Base-by-base conservation (phyloP, 306 rosid genomes). In the Macrotyloma uniflorum region DNA sequence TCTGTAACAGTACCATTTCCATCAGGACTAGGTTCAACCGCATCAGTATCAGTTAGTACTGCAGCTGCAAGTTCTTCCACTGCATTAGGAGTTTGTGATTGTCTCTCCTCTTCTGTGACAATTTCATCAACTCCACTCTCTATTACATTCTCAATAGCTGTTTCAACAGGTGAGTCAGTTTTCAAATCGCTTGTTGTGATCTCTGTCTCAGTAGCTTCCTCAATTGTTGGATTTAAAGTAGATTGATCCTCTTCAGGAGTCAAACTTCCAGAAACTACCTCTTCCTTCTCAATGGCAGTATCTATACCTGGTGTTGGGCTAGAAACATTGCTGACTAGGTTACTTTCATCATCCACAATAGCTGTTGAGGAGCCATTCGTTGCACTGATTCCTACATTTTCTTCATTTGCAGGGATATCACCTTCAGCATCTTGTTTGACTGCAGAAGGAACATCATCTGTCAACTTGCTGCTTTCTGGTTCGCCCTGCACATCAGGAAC, bases 171-270 rank as follows among this genome's bases (percentile, higher is more conserved):
- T 12, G 82, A 36, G 24, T 81, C 87, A 24, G 82, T 15, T 69
- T 70, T 54, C 68, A 77, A 80, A 66, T 81, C 72, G 67, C 16
- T 84, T 85, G 80, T 82, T 36, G 79, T 54, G 70, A n/a, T 80
- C 70, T 84, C 87, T 45, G 64, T 64, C 65, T 82, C 81, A 67
- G 72, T 47, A 32, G 75, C 85, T 78, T 82, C 87, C 83, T 88
- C 83, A 26, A 57, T 53, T 33, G 63, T 42, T 61, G 82, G 70
- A 35, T 53, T 82, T 38, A 19, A 70, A 38, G 71, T 67, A 33
- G 89, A 77, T 33, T 65, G 38, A 67, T 70, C 80, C 62, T 30
- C 84, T 79, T 74, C 90, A 53, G 83, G 51, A 79, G 76, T 79
- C 87, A 82, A 55, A 46, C 28, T 80, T 81, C 49, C 88, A 59